Percentiles rank a stretch among this genome's conserved stretches.
Conservation (phyloP, 129 eudicot species). For the Arctium minus region DNA sequence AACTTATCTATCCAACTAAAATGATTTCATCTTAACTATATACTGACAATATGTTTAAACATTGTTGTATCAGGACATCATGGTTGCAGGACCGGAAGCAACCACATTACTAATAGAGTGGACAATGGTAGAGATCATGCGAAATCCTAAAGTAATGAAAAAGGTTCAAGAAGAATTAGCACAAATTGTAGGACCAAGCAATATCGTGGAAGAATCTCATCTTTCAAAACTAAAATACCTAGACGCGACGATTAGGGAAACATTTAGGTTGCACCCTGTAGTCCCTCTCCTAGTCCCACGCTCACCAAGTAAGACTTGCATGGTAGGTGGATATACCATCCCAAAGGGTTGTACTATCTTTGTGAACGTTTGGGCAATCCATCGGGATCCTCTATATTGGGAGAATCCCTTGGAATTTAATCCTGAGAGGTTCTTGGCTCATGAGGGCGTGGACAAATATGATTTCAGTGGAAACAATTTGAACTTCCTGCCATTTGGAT, state of each 20-base stretch:
- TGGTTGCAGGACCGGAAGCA: constrained; percentile 15
- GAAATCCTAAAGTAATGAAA: constrained; percentile 9
- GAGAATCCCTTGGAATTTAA: constrained; percentile 7
- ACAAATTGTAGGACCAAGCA: not conserved
- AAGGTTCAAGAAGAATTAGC: constrained; percentile 17
- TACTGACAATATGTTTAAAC: not conserved
- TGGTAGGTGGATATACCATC: constrained; percentile 3
- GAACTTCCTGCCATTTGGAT: constrained; percentile 11
- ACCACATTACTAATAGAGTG: constrained; percentile 5
- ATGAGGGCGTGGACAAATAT: not conserved
- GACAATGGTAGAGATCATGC: constrained; percentile 2
- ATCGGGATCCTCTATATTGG: constrained; percentile 13
- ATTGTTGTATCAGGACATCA: constrained; percentile 2
- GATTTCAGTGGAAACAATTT: constrained; percentile 9
- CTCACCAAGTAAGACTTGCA: constrained; percentile 5
- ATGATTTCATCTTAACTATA: not conserved
- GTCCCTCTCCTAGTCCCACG: not conserved
- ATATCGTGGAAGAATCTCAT: constrained; percentile 14
- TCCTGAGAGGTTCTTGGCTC: constrained; percentile 12
- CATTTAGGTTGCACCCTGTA: not conserved
- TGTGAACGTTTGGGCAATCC: constrained; percentile 19
- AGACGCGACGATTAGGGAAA: constrained; percentile 6
- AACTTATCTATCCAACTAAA: not conserved
- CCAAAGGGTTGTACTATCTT: constrained; percentile 6
- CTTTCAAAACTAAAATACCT: not conserved